These are phyloP conservation scores for Oryza glaberrima DNA, from an alignment of 176 grass and related monocot species.

Conservation along the genomic window DNA sequence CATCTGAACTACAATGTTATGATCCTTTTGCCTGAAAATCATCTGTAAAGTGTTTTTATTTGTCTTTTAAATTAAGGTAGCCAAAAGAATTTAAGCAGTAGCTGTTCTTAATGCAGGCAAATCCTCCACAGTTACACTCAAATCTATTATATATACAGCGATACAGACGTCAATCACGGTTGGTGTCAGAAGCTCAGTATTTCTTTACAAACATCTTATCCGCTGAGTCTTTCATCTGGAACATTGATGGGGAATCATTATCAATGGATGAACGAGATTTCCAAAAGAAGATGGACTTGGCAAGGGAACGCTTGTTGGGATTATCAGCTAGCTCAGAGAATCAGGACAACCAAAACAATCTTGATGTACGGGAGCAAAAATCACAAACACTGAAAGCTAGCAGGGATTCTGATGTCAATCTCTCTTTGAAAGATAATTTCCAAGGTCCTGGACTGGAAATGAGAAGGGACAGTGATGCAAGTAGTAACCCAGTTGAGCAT, in stretches of 20 bases:
- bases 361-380: conserved; percentile 46
- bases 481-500: conserved; percentile 40
- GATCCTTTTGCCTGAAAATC: conserved; percentile 5
- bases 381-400: conserved; percentile 42
- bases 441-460: conserved; percentile 47
- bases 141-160: conserved; percentile 95
- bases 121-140: conserved; percentile 94
- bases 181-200: conserved; percentile 90
- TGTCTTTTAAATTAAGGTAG: background rate
- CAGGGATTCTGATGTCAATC: conserved; percentile 44
- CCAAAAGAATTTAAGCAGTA: conserved; percentile 15
- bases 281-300: conserved; percentile 87
- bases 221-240: conserved; percentile 97
- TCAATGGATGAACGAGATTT: conserved; percentile 91
- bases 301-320: conserved; percentile 67
- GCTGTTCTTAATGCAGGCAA: conserved; percentile 68
- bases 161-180: conserved; percentile 76
- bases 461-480: conserved; percentile 54
- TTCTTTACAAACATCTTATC: conserved; percentile 97
- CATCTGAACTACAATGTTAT: conserved; percentile 16
- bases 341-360: conserved; percentile 48
- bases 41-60: background rate
- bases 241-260: conserved; percentile 84
- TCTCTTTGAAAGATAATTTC: conserved; percentile 43
- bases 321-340: conserved; percentile 53